Percentiles rank a stretch among this genome's conserved stretches.
Evolutionary conservation across 305 asterid species (phyloP).

Genomic region (Fraxinus paxiana): DNA sequence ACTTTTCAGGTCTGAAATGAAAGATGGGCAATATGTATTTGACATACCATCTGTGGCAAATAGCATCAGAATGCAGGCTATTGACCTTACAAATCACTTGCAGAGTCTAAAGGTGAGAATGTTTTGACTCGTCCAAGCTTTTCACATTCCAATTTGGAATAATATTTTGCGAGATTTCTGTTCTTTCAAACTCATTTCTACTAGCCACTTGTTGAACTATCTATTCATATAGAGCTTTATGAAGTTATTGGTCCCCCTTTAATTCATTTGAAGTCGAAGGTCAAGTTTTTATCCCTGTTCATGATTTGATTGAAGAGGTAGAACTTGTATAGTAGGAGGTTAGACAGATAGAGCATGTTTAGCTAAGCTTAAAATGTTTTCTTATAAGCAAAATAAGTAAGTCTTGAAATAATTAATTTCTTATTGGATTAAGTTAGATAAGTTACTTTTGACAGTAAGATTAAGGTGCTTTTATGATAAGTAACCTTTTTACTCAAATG

Average conservation of each 20-base stretch:
- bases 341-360: neutral
- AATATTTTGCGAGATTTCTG: neutral
- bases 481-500: neutral
- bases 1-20: constrained; percentile 69
- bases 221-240: neutral
- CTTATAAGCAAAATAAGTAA: neutral
- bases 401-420: neutral
- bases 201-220: neutral
- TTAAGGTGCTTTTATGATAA: neutral
- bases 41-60: constrained; percentile 75
- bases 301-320: constrained; percentile 14
- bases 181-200: constrained; percentile 3
- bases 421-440: neutral
- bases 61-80: constrained; percentile 49
- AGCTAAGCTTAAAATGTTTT: neutral
- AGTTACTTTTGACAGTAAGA: neutral
- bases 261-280: neutral
- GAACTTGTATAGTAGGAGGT: neutral
- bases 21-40: constrained; percentile 87
- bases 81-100: constrained; percentile 64
- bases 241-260: neutral
- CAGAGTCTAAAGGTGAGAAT: constrained; percentile 62
- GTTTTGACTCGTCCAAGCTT: constrained; percentile 11
- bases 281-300: neutral
- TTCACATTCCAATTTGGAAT: neutral